These are phyloP conservation scores for Termitomyces sp. DNA, from an alignment of 768 basidiomycete species.

Conservation along the genomic window DNA sequence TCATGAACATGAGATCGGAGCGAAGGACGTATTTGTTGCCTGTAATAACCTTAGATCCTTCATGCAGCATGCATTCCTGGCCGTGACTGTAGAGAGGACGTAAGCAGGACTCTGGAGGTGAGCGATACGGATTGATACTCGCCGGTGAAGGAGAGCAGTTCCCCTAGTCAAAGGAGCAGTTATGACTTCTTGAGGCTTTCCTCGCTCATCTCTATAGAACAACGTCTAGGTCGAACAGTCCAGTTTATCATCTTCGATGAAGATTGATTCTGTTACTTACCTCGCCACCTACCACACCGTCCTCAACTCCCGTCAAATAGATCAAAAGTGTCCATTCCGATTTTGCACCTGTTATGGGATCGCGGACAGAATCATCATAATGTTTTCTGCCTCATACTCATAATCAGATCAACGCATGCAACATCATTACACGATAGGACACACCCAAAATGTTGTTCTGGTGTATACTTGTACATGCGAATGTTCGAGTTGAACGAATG, in stretches of 20 bases:
- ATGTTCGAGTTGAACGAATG: slow-evolving; percentile 72
- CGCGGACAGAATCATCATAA: slow-evolving; percentile 68
- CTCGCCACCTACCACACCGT: slow-evolving; percentile 70
- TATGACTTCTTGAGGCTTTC: slow-evolving; percentile 42
- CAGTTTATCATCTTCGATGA: not conserved
- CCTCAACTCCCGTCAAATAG: slow-evolving; percentile 66
- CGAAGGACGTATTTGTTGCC: slow-evolving; percentile 71
- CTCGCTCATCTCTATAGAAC: slow-evolving; percentile 57
- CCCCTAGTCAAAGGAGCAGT: slow-evolving; percentile 52
- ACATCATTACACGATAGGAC: slow-evolving; percentile 5
- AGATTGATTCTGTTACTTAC: slow-evolving; percentile 21
- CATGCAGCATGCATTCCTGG: slow-evolving; percentile 65
- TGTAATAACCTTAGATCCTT: slow-evolving; percentile 55
- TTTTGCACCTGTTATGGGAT: slow-evolving; percentile 49
- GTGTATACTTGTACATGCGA: slow-evolving; percentile 62
- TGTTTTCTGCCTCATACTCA: slow-evolving; percentile 36
- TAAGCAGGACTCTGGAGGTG: not conserved
- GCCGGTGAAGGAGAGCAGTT: slow-evolving; percentile 64
- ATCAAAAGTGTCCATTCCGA: slow-evolving; percentile 78
- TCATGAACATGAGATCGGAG: slow-evolving; percentile 63
- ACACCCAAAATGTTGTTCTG: slow-evolving; percentile 60
- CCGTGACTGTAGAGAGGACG: slow-evolving; percentile 68
- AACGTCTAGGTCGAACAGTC: slow-evolving; percentile 40
- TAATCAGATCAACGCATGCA: not conserved
- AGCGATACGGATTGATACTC: not conserved